A percentile compares a stretch with the other conserved stretches of the same genome.
These are phyloP conservation scores for Diplodia intermedia DNA, from an alignment of 2,329 filamentous ascomycete genomes.

Conservation along the genomic window DNA sequence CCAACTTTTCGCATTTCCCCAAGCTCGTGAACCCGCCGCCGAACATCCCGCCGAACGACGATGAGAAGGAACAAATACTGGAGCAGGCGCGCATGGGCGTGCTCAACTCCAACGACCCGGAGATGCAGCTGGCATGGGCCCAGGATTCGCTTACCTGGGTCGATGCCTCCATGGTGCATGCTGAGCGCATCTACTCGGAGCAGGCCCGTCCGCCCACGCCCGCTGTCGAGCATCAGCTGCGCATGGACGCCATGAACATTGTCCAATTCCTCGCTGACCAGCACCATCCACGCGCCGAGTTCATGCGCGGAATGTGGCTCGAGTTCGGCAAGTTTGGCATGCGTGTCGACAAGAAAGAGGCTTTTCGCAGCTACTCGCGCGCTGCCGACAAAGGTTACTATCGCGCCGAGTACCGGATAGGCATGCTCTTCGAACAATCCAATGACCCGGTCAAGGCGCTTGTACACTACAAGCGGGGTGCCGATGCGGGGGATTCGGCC, in stretches of 20 bases:
- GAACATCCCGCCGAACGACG: slow-evolving; percentile 91
- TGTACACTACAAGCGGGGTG: slow-evolving; percentile 85
- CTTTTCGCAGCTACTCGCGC: slow-evolving; percentile 82
- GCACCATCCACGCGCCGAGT: slow-evolving; percentile 90
- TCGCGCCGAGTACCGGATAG: slow-evolving; percentile 93
- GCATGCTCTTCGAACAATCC: slow-evolving; percentile 96
- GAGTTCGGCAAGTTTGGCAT: slow-evolving; percentile 97
- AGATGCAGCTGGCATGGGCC: slow-evolving; percentile 97
- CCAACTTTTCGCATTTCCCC: slow-evolving; percentile 91
- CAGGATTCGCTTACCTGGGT: slow-evolving; percentile 90
- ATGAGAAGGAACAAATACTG: slow-evolving; percentile 89
- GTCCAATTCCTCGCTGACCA: slow-evolving; percentile 89
- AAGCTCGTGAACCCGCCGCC: slow-evolving; percentile 78
- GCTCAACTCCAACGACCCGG: slow-evolving; percentile 89
- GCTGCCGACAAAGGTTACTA: slow-evolving; percentile 87
- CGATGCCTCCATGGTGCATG: slow-evolving; percentile 80
- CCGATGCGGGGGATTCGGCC: slow-evolving; percentile 82
- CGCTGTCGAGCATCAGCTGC: slow-evolving; percentile 85
- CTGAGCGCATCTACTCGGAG: slow-evolving; percentile 68
- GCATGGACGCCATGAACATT: slow-evolving; percentile 88
- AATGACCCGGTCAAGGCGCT: slow-evolving; percentile 92
- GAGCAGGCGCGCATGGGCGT: slow-evolving; percentile 85
- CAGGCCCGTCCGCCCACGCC: slow-evolving; percentile 77
- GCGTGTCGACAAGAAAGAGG: slow-evolving; percentile 91
- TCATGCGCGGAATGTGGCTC: slow-evolving; percentile 94